phyloP scores from a whole-genome alignment of 768 basidiomycete genomes.

The Phaeotremella skinneri region DNA sequence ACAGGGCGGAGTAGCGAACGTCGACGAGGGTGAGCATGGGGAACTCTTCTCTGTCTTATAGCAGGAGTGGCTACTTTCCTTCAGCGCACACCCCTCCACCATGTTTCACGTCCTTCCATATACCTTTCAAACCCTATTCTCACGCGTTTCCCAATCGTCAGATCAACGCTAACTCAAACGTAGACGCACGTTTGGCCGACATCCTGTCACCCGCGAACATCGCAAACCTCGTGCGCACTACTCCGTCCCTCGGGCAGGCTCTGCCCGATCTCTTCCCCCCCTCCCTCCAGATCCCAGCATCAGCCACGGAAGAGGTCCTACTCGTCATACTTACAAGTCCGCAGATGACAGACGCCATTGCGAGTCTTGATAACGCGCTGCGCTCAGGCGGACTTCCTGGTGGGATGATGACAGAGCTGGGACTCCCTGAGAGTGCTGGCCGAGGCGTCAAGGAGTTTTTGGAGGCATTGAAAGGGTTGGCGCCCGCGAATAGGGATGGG shows the following conservation, averaged over 20 bases:
- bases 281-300: slow-evolving; percentile 62
- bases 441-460: slow-evolving; percentile 74
- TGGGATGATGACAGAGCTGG: slow-evolving; percentile 70
- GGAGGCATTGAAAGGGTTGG: slow-evolving; percentile 74
- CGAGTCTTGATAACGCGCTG: slow-evolving; percentile 78
- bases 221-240: slow-evolving; percentile 59
- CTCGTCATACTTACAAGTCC: slow-evolving; percentile 75
- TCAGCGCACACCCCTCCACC: not conserved
- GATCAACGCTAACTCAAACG: not conserved
- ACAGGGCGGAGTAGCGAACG: slow-evolving; percentile 26
- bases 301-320: slow-evolving; percentile 66
- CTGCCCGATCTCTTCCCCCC: slow-evolving; percentile 80
- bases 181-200: slow-evolving; percentile 44
- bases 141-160: not conserved
- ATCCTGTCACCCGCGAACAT: slow-evolving; percentile 42
- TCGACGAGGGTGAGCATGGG: slow-evolving; percentile 12
- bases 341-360: slow-evolving; percentile 75
- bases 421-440: slow-evolving; percentile 81
- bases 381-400: slow-evolving; percentile 71
- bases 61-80: not conserved
- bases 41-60: slow-evolving; percentile 7
- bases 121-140: too few species aligned
- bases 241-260: slow-evolving; percentile 64
- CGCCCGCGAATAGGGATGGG: slow-evolving; percentile 58
- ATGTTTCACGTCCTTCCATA: too few species aligned